These are phyloP conservation scores for Paramecium primaurelia DNA, from an alignment of 73 alveolate genomes.

Conservation along the genomic window DNA sequence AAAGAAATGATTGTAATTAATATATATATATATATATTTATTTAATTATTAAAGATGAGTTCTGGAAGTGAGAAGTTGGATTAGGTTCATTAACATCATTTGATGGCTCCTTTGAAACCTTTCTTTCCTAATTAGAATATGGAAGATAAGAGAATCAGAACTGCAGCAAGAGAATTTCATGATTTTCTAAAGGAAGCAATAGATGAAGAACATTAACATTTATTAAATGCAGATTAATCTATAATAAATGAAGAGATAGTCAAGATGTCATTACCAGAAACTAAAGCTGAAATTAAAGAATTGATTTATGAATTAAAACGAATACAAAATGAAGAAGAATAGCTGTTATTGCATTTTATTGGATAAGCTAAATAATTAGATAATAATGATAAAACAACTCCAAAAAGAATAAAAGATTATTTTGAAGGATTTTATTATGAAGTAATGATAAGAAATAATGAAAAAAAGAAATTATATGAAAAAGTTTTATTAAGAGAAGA, in stretches of 20 bases:
- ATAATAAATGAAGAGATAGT: neutral
- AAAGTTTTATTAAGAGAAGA: neutral
- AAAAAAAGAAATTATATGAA: slow-evolving; percentile 22
- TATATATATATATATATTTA: neutral
- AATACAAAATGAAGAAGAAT: neutral
- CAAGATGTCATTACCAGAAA: neutral
- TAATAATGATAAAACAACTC: slow-evolving; percentile 27
- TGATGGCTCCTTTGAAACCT: neutral
- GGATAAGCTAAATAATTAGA: slow-evolving; percentile 5
- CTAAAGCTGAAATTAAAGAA: neutral
- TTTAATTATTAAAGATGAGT: neutral
- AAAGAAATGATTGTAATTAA: neutral
- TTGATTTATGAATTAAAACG: slow-evolving; percentile 7
- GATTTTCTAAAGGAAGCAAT: slow-evolving; percentile 30
- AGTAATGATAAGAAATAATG: neutral
- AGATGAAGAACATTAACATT: slow-evolving; percentile 20
- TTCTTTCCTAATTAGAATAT: slow-evolving; percentile 10
- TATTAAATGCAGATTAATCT: slow-evolving; percentile 4
- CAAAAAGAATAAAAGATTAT: neutral
- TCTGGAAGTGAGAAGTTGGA: neutral
- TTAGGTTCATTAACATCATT: slow-evolving; percentile 22
- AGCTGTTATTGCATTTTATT: neutral
- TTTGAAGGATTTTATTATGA: slow-evolving; percentile 40
- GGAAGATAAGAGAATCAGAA: slow-evolving; percentile 15
- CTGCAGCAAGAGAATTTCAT: slow-evolving; percentile 16